Evolutionary conservation across 805 yeast species (phyloP).

Genomic region (Hanseniaspora mollemarum): DNA sequence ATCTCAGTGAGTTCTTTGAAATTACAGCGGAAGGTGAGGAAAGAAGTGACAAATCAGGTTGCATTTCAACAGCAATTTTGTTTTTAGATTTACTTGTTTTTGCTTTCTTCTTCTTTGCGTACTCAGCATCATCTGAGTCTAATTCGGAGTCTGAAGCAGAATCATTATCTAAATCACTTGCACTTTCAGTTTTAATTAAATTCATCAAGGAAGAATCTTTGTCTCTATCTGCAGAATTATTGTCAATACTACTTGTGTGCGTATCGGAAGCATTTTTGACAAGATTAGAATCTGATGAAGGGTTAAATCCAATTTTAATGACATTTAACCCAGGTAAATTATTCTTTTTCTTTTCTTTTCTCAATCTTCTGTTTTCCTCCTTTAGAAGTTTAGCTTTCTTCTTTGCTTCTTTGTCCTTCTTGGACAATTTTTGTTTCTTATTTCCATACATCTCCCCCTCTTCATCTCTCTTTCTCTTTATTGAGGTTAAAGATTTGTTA

Average conservation of each 20-base stretch:
- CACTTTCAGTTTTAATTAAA: not conserved
- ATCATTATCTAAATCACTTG: not conserved
- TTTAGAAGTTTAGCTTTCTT: not conserved
- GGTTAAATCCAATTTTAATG: not conserved
- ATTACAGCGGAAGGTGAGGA: not conserved
- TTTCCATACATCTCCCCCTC: not conserved
- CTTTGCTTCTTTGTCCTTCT: not conserved
- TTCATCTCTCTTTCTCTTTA: not conserved
- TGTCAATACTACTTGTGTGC: not conserved
- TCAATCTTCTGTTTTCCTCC: not conserved
- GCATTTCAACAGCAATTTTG: not conserved
- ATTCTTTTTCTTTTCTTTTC: not conserved
- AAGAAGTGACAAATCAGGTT: not conserved
- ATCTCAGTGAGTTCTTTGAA: slow-evolving; percentile 11
- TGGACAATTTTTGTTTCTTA: not conserved
- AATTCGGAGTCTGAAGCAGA: not conserved
- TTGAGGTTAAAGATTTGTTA: not conserved
- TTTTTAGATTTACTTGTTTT: not conserved
- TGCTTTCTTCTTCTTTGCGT: not conserved
- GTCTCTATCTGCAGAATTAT: not conserved
- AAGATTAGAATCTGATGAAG: not conserved
- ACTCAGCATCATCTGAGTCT: not conserved
- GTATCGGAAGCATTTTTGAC: not conserved
- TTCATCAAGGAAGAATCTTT: not conserved
- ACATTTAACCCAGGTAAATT: not conserved